These are phyloP conservation scores for Pulveroboletus sp. DNA, from an alignment of 768 basidiomycete species.

Conservation along the genomic window DNA sequence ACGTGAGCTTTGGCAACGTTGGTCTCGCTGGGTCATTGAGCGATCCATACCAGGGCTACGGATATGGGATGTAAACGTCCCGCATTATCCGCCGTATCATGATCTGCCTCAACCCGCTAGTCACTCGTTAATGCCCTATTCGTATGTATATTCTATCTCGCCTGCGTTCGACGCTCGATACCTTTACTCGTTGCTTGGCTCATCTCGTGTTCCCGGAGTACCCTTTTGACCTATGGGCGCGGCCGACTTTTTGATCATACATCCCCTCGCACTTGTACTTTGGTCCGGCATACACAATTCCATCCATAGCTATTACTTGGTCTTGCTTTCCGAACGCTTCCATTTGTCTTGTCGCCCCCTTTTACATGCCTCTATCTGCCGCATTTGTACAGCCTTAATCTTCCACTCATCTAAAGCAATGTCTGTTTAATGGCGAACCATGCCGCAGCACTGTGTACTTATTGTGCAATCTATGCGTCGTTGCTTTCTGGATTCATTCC, in stretches of 20 bases:
- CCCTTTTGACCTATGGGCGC: conserved; percentile 33
- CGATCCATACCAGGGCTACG: conserved; percentile 79
- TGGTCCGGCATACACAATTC: conserved; percentile 57
- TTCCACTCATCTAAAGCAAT: conserved; percentile 40
- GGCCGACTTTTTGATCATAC: conserved; percentile 43
- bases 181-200: conserved; percentile 36
- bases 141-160: conserved; percentile 37
- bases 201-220: conserved; percentile 37
- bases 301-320: conserved; percentile 35
- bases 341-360: conserved; percentile 23
- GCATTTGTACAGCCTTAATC: conserved; percentile 41
- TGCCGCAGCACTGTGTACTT: conserved; percentile 40
- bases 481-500: conserved; percentile 20
- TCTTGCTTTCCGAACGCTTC: conserved; percentile 37
- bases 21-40: conserved; percentile 52
- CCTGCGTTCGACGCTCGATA: conserved; percentile 34
- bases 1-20: conserved; percentile 51
- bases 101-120: conserved; percentile 11
- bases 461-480: conserved; percentile 37
- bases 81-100: conserved; percentile 27
- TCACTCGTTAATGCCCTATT: conserved; percentile 33
- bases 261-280: conserved; percentile 66
- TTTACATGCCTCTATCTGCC: conserved; percentile 39
- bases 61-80: conserved; percentile 71
- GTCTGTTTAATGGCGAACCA: conserved; percentile 38